Base-by-base conservation (phyloP, 1,284 basidiomycete species). In the Cryptococcus jaspeensis region DNA sequence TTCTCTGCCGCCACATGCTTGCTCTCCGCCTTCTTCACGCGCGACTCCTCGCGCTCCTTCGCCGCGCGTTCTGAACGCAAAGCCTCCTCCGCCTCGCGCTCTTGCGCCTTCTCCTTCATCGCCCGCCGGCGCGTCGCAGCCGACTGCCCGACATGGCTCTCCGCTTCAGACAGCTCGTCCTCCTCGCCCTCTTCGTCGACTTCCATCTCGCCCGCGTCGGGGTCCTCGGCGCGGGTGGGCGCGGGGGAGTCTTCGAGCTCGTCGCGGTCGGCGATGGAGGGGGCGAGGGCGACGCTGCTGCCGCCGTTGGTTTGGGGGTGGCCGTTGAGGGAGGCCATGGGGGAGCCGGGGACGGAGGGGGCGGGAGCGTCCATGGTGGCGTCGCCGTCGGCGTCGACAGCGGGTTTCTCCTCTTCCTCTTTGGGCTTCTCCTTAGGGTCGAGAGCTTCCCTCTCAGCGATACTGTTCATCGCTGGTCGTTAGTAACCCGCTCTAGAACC, bases 361-460 rank as follows among this genome's bases (percentile, higher is more conserved):
- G 37, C 47, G 25, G 43, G 25, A 3, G 42, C 62, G 18, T 58
- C 62, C 50, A 67, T 61, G 9, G 59, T 55, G 28, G 87, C 71
- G 64, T 89, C 88, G 36, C 87, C 72, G 63, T 89, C 88, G 58
- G 87, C 85, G 49, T 83, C 83, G 77, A 84, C 82, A 37, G 28
- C 28, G 28, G 28, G 28, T 9, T 32, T 32, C 28, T 32, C 28
- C 28, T 32, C 87, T 15, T 81, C 66, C 47, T 59, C 50, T 6
- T 59, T 62, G 6, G 52, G 43, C 52, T 69, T 63, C 20, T 67
- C 62, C 55, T 78, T 78, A 11, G 77, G 73, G 50, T 78, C 77
- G 5, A 75, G 59, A 1, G 66, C 72, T 22, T 72, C 72, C 25
- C 61, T 66, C 51, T 75, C 78, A 48, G 78, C 78, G 28, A 32